Percentiles rank a stretch among this genome's conserved stretches.
phyloP scores from a whole-genome alignment of 345 rosid genomes.

The Populus euphratica region DNA sequence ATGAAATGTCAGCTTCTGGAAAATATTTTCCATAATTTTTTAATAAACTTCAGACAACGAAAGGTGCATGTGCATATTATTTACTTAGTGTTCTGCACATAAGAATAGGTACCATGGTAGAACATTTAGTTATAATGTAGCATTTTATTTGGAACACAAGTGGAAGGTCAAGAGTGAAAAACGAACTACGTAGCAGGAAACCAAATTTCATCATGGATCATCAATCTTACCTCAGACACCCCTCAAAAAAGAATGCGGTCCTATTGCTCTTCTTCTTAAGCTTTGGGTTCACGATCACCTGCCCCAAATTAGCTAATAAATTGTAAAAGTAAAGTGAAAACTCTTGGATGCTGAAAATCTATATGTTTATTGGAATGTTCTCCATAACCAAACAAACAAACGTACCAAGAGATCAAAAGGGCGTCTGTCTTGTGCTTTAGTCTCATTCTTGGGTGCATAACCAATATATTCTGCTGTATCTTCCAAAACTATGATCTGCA shows the following conservation, averaged over 20 bases:
- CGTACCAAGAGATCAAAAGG: conserved; percentile 84
- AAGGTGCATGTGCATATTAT: not conserved
- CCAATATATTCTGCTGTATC: conserved; percentile 78
- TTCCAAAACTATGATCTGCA: conserved; percentile 84
- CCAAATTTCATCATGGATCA: not conserved
- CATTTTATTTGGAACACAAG: not conserved
- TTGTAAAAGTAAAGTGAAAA: conserved; percentile 17
- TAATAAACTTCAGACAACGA: not conserved
- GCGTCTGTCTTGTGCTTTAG: conserved; percentile 60
- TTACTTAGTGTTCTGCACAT: not conserved
- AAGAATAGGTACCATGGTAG: not conserved
- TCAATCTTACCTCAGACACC: conserved; percentile 63
- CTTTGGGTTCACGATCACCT: conserved; percentile 88
- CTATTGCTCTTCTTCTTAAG: conserved; percentile 53
- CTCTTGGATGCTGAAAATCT: conserved; percentile 3
- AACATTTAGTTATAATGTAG: not conserved
- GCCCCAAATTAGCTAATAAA: conserved; percentile 36
- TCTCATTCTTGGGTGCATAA: conserved; percentile 74
- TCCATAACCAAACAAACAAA: not conserved
- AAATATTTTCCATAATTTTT: not conserved
- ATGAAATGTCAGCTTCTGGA: not conserved
- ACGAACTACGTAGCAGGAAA: not conserved
- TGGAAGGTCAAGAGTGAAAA: not conserved
- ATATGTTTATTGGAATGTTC: conserved; percentile 2
- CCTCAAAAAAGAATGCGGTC: conserved; percentile 78